A percentile compares a stretch with the other conserved stretches of the same genome.
Conservation (phyloP, 495 filamentous ascomycete genomes). For the Pyronema omphalodes region DNA sequence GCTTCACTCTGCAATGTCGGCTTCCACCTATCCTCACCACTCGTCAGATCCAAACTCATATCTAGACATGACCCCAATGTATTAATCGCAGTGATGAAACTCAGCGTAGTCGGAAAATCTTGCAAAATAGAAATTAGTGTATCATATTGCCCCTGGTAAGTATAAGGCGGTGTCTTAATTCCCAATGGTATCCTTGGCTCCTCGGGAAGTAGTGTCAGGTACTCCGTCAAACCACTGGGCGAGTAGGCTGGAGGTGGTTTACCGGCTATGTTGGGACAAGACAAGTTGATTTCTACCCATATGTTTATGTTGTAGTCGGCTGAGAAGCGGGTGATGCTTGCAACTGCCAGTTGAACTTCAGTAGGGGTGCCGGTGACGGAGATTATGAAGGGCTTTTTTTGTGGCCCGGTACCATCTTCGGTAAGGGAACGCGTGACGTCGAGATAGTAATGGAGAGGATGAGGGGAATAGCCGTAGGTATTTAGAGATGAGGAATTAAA, state of each 20-base stretch:
- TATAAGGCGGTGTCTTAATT: conserved; percentile 56
- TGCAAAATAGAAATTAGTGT: conserved; percentile 32
- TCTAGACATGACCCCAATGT: conserved; percentile 50
- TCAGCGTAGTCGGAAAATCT: conserved; percentile 23
- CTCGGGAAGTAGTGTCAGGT: conserved; percentile 29
- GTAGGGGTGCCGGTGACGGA: conserved; percentile 44
- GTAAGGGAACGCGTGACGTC: conserved; percentile 42
- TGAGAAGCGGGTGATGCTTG: conserved; percentile 26
- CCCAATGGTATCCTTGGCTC: conserved; percentile 31
- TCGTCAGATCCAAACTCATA: conserved; percentile 19
- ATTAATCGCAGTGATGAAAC: conserved; percentile 53
- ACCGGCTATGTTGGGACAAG: conserved; percentile 50
- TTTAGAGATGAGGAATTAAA: conserved; percentile 49
- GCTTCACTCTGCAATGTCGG: conserved; percentile 28
- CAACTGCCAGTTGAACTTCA: conserved; percentile 33
- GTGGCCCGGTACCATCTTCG: conserved; percentile 2
- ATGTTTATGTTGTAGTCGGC: conserved; percentile 24
- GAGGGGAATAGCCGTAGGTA: conserved; percentile 50
- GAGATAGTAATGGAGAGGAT: conserved; percentile 48
- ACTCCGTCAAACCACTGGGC: conserved; percentile 27
- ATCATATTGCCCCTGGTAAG: conserved; percentile 40
- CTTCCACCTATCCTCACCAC: conserved; percentile 1
- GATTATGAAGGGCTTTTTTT: conserved; percentile 42
- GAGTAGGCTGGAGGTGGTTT: conserved; percentile 52
- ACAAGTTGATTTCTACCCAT: conserved; percentile 52